These are phyloP conservation scores for Bryum argenteum DNA, from an alignment of 225 moss, liverwort and hornwort genomes.

Conservation along the genomic window DNA sequence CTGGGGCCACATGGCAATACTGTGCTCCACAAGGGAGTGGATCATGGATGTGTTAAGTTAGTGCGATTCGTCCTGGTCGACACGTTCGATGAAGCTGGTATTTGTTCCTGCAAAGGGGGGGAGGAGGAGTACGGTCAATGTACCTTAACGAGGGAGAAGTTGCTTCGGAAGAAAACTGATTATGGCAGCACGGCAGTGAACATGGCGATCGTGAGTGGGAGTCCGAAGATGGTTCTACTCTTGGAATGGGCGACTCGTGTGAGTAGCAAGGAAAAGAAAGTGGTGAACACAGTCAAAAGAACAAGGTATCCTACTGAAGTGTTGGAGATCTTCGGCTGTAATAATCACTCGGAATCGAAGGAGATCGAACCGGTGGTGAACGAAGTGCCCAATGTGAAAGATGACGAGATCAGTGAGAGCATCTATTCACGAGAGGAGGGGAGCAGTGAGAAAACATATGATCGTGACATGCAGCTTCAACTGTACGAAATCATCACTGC, in stretches of 20 bases:
- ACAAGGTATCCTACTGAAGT: too few relatives aligned
- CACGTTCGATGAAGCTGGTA: neutral
- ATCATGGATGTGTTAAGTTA: neutral
- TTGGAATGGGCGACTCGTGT: neutral
- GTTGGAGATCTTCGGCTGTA: too few relatives aligned
- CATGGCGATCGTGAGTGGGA: neutral
- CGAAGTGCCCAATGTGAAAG: too few relatives aligned
- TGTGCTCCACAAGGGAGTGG: neutral
- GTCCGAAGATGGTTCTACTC: neutral
- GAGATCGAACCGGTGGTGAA: too few relatives aligned
- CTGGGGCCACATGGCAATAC: neutral
- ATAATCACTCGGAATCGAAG: too few relatives aligned
- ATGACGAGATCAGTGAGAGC: neutral
- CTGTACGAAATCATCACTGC: neutral
- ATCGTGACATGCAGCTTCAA: neutral
- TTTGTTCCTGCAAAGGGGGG: neutral
- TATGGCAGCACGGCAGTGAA: neutral
- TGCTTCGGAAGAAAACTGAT: neutral
- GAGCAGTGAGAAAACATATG: too few relatives aligned
- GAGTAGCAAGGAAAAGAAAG: too few relatives aligned
- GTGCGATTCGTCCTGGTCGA: neutral
- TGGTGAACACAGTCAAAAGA: too few relatives aligned
- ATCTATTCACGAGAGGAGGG: too few relatives aligned
- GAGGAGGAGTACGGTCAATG: neutral
- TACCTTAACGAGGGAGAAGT: neutral